phyloP scores from a whole-genome alignment of 140 eudicot genomes.

The Bidens hawaiensis region DNA sequence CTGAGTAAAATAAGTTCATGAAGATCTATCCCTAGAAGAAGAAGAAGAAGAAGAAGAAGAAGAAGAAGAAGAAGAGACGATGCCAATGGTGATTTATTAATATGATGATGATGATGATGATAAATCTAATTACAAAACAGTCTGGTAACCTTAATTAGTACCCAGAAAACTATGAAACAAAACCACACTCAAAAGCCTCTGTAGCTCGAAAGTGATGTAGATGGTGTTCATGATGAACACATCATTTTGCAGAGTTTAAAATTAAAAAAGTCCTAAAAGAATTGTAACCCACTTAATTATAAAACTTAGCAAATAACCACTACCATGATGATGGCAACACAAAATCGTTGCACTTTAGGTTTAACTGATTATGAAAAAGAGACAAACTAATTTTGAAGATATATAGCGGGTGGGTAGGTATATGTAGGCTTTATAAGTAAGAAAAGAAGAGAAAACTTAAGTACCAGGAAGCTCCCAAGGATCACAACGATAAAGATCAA shows the following conservation, averaged over 20 bases:
- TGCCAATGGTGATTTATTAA: too few species aligned
- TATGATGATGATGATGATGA: neutral
- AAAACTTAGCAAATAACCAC: neutral
- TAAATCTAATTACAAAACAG: neutral
- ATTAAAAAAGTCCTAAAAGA: neutral
- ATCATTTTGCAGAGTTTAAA: neutral
- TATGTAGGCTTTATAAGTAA: neutral
- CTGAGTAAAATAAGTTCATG: neutral
- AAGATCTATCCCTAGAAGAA: neutral
- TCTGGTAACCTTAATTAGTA: neutral
- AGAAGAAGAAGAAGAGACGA: too few species aligned
- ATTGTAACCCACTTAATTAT: neutral
- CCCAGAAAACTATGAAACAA: constrained; percentile 4
- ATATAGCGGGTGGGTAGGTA: neutral
- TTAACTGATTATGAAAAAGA: neutral
- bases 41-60: too few species aligned
- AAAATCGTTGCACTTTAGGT: neutral
- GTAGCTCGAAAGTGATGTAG: neutral
- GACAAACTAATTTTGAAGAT: neutral
- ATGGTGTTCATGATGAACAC: neutral
- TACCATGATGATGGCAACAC: too few species aligned
- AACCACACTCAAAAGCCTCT: neutral
- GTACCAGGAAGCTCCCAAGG: constrained; percentile 99
- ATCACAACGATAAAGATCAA: constrained; percentile 95
- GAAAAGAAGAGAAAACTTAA: neutral